Base-by-base conservation (phyloP, 208 protist genomes). In the Balamuthia mandrillaris region DNA sequence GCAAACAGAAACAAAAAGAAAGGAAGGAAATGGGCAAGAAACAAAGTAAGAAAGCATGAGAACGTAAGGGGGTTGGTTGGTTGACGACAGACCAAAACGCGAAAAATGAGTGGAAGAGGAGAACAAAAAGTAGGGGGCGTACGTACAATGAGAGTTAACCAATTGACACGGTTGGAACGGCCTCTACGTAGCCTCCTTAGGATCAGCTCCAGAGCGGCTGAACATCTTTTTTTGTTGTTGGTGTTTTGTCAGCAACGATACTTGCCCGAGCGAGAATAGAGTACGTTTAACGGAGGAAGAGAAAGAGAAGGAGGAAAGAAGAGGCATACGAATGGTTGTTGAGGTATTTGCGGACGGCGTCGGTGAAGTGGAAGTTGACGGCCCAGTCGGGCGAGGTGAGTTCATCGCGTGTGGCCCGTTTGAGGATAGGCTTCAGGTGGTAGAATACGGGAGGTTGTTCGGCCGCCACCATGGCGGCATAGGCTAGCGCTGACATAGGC, bases 311-410 rank as follows among this genome's bases (percentile, higher is more conserved):
- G 37, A 45, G 10, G 68, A 56, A 24, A 56, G 68, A 51, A 39
- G 42, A 27, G 10, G 68, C 74, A 29, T 82, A 82, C 74, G 74
- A 60, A 52, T 82, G 74, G 52, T 60, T 82, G 74, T 60, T 82
- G 33, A 65, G 74, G 54, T 82, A 82, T 41, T 82, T 82, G 51
- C 63, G 58, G 29, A 82, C 74, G 10, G 63, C 74, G 29, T 52
- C 74, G n/a, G 51, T 65, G 49, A 82, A 82, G 74, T 82, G 63
- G 37, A 82, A 35, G 54, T 82, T 82, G 74, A 39, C 63, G n/a
- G 58, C 74, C 74, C 74, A 82, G 74, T 82, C 74, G 24, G 74
- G 74, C 21, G 47, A 60, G 33, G 63, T 41, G 7, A 82, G 74
- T 16, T 52, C 74, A 1, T 31, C 37, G 51, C 74, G 74, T n/a